A percentile compares a stretch with the other conserved stretches of the same genome.
Evolutionary conservation across 2,329 filamentous ascomycete species (phyloP).

Genomic region (Lasiodiplodia citricola): DNA sequence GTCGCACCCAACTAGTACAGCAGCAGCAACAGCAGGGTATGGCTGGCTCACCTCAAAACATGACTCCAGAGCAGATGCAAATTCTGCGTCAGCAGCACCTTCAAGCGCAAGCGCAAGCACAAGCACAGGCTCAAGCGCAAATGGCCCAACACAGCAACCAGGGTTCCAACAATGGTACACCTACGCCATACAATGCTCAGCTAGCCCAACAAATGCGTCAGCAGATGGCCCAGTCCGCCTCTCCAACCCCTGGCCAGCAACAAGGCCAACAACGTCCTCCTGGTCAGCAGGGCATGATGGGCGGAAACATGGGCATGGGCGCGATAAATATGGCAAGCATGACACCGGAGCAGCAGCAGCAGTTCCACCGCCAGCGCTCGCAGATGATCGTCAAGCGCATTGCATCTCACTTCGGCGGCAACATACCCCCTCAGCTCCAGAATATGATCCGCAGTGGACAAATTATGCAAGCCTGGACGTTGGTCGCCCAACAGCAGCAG

Average conservation of each 20-base stretch:
- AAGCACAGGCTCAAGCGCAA: constrained; percentile 12
- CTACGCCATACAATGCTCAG: constrained; percentile 19
- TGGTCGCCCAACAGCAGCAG: constrained; percentile 31
- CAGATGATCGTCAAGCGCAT: constrained; percentile 33
- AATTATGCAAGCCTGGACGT: constrained; percentile 11
- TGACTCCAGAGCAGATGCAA: constrained; percentile 44
- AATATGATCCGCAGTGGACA: constrained; percentile 34
- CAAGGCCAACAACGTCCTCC: constrained; percentile 16
- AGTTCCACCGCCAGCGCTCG: constrained; percentile 30
- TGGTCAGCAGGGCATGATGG: constrained; percentile 20
- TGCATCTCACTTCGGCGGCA: constrained; percentile 29
- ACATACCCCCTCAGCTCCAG: constrained; percentile 35
- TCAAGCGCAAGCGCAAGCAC: constrained; percentile 7
- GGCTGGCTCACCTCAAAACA: constrained; percentile 33
- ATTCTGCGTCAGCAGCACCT: constrained; percentile 10
- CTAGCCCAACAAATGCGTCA: constrained; percentile 23
- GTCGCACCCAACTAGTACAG: constrained; percentile 13
- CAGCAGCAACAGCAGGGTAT: constrained; percentile 25
- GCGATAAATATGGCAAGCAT: constrained; percentile 9
- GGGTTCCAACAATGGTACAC: constrained; percentile 18
- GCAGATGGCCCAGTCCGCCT: constrained; percentile 17
- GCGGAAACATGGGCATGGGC: constrained; percentile 7
- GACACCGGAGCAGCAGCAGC: constrained; percentile 12
- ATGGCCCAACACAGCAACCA: constrained; percentile 19
- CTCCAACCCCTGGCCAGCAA: constrained; percentile 12